Evolutionary conservation across 73 alveolate genomes (phyloP).

Genomic region (Tetrahymena malaccensis): DNA sequence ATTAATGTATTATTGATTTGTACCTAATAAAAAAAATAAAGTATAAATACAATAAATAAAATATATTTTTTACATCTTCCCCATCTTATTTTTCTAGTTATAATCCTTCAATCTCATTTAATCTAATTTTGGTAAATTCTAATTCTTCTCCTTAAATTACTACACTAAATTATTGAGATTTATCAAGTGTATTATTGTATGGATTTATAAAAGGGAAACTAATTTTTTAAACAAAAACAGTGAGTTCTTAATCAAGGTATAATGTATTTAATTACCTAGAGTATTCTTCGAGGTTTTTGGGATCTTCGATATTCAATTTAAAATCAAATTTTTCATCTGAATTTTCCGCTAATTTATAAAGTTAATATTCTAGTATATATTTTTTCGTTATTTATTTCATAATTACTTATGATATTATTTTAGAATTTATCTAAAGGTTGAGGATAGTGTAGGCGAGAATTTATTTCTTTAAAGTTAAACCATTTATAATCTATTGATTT

Average conservation of each 20-base stretch:
- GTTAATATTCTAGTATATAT: background rate
- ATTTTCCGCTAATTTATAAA: background rate
- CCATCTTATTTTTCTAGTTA: background rate
- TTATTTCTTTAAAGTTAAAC: no score
- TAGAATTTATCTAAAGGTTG: background rate
- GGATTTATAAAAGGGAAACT: background rate
- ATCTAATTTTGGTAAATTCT: background rate
- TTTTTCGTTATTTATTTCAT: background rate
- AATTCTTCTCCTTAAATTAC: background rate
- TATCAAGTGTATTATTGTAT: background rate
- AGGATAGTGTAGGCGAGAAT: background rate
- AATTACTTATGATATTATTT: background rate
- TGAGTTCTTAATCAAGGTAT: background rate
- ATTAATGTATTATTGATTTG: no score
- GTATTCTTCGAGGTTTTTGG: no score
- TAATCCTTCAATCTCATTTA: background rate
- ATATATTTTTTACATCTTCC: background rate
- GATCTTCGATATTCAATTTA: background rate
- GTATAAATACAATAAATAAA: no score
- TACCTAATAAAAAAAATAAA: no score
- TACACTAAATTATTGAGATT: background rate
- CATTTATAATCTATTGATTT: background rate
- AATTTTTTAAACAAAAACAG: background rate
- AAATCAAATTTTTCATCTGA: background rate
- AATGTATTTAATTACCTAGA: background rate